phyloP scores from a whole-genome alignment of 345 rosid genomes.

The Citrus trifoliata region DNA sequence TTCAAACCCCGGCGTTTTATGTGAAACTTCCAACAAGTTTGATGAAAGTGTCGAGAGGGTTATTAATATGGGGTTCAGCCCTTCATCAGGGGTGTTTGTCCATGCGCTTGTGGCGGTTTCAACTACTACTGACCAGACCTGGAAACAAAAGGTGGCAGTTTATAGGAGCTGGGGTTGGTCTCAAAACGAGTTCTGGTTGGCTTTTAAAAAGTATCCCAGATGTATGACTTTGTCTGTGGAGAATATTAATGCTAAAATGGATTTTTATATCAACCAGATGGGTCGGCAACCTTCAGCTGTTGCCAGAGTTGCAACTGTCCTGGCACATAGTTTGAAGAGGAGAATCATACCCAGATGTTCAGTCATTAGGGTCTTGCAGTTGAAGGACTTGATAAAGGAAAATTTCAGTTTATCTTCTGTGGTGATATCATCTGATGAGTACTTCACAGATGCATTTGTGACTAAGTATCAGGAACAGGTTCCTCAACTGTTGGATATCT shows the following conservation, averaged over 20 bases:
- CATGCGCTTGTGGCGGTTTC: slow-evolving; percentile 16
- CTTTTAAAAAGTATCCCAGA: slow-evolving; percentile 34
- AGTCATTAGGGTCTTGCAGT: slow-evolving; percentile 21
- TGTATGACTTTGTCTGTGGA: slow-evolving; percentile 23
- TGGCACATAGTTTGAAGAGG: slow-evolving; percentile 25
- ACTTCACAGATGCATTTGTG: slow-evolving; percentile 12
- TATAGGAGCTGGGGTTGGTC: slow-evolving; percentile 30
- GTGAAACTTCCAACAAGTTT: slow-evolving; percentile 11
- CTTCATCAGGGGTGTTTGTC: slow-evolving; percentile 19
- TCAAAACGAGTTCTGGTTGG: slow-evolving; percentile 11
- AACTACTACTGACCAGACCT: not conserved
- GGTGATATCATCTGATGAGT: not conserved
- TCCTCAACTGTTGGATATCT: slow-evolving; percentile 11
- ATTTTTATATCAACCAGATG: slow-evolving; percentile 25
- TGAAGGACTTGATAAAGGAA: slow-evolving; percentile 9
- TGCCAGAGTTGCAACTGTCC: slow-evolving; percentile 14
- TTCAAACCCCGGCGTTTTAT: slow-evolving; percentile 5
- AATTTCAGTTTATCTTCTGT: not conserved
- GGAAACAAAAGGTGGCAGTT: slow-evolving; percentile 17
- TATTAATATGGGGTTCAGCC: slow-evolving; percentile 28
- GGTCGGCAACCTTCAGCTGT: slow-evolving; percentile 18
- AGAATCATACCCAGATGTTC: slow-evolving; percentile 30
- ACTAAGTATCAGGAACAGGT: slow-evolving; percentile 1
- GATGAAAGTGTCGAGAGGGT: slow-evolving; percentile 19
- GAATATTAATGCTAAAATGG: slow-evolving; percentile 21